Percentiles rank a stretch among this genome's conserved stretches.
phyloP scores from a whole-genome alignment of 306 rosid species.

The Lathyrus tuberosus region DNA sequence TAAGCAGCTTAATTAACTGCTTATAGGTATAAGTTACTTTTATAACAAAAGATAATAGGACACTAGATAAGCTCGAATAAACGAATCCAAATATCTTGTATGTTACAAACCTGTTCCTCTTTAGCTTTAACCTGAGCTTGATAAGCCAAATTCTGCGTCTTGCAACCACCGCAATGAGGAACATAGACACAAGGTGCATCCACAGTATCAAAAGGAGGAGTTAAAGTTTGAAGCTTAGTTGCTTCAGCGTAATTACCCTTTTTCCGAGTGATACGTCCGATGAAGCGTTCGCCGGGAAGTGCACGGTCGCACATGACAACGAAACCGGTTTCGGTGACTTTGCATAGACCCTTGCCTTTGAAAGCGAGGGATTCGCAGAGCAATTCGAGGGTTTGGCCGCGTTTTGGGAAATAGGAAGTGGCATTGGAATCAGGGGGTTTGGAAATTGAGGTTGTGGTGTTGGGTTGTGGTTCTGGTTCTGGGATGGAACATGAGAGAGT shows the following conservation, averaged over 20 bases:
- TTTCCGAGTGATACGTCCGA: constrained; percentile 81
- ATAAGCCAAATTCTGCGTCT: constrained; percentile 79
- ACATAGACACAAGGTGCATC: constrained; percentile 95
- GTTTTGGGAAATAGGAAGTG: constrained; percentile 74
- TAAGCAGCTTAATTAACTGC: background rate
- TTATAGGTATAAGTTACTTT: background rate
- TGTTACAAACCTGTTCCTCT: constrained; percentile 78
- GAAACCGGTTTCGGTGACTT: constrained; percentile 75
- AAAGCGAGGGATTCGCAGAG: constrained; percentile 83
- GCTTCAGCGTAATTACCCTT: constrained; percentile 91
- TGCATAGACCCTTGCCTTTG: constrained; percentile 93
- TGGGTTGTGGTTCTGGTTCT: constrained; percentile 21
- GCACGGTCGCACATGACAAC: constrained; percentile 93
- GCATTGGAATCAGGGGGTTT: background rate
- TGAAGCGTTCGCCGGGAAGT: constrained; percentile 91
- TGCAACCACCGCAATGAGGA: constrained; percentile 90
- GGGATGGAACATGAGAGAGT: constrained; percentile 41
- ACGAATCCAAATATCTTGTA: constrained; percentile 3
- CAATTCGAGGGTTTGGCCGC: constrained; percentile 82
- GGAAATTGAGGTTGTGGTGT: constrained; percentile 26
- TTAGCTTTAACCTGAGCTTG: constrained; percentile 85
- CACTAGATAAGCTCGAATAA: background rate
- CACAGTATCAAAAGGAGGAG: constrained; percentile 78
- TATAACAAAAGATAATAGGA: background rate
- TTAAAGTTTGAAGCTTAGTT: constrained; percentile 69